Evolutionary conservation across 2,329 filamentous ascomycete genomes (phyloP), one percentile per base, ranked within the genome.

Genomic region (Alternaria hordeiaustralica): DNA sequence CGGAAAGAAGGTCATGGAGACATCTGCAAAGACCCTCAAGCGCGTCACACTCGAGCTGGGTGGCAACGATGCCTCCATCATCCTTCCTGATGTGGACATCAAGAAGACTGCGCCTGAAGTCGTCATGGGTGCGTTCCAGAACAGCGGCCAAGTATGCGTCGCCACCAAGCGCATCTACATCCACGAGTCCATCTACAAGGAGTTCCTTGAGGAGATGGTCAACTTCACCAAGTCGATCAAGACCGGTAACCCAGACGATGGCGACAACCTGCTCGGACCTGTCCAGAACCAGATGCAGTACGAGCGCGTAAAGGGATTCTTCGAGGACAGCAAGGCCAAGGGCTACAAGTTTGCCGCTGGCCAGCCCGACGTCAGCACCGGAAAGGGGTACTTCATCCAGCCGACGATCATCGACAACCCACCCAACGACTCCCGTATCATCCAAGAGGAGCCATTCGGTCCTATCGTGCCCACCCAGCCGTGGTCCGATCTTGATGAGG

Each of bases 231-330:
- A 84, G 63, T 70, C 64, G 8, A 63, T 84, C 46, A 80, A 81
- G 60, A 68, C 81, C 46, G 84, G 70, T 60, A 76, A 44, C 74
- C 61, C 78, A 71, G 66, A 77, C 26, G 76, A 85, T 58, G 82
- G 78, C 54, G 80, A 80, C 45, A 81, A 84, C 46, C 74, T 87
- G 43, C 84, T 88, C 60, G 86, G 88, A 1, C 90, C 90, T 0
- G 78, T 91, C 3, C 88, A 89, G 64, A 92, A 92, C 77, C 78
- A 83, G 67, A 86, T 88, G 84, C 90, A 92, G 76, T 91, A 84
- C 72, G 86, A 89, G 50, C 85, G 84, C 23, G 87, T 89, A 25
- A 86, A 85, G 70, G 76, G 81, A 12, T 84, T 89, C 64, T 83
- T 90, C 56, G 82, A 82, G 10, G 86, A 89, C 54, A 87, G 85